Evolutionary conservation across 2,329 filamentous ascomycete genomes (phyloP).

Genomic region (Fusarium torreyae): DNA sequence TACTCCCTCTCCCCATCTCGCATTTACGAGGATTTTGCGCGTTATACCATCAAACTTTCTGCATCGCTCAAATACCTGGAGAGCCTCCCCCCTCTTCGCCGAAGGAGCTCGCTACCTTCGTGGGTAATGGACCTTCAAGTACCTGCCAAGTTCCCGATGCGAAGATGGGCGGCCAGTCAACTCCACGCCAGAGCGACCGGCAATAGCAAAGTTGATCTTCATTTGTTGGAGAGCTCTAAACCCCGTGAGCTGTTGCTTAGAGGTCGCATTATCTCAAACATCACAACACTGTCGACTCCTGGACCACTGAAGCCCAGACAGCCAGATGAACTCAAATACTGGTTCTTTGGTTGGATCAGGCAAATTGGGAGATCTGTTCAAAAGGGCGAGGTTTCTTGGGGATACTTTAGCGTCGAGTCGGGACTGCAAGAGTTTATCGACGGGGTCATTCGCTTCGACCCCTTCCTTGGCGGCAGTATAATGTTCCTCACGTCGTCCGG

Average conservation of each 20-base stretch:
- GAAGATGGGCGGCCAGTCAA: constrained; percentile 30
- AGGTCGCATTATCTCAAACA: constrained; percentile 13
- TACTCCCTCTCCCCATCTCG: constrained; percentile 27
- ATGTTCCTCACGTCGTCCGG: constrained; percentile 27
- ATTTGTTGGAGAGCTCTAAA: constrained; percentile 14
- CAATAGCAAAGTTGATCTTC: constrained; percentile 25
- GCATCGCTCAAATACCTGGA: constrained; percentile 30
- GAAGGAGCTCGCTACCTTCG: constrained; percentile 19
- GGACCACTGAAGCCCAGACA: constrained; percentile 16
- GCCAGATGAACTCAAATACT: constrained; percentile 16
- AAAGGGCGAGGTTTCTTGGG: constrained; percentile 19
- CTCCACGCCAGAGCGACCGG: constrained; percentile 22
- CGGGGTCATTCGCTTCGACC: constrained; percentile 28
- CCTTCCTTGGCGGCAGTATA: constrained; percentile 27
- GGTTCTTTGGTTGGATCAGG: constrained; percentile 28
- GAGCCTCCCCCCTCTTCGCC: constrained; percentile 22
- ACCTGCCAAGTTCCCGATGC: constrained; percentile 32
- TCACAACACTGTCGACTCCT: constrained; percentile 19
- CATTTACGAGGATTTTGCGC: constrained; percentile 30
- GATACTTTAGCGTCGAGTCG: constrained; percentile 9
- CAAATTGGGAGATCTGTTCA: constrained; percentile 21
- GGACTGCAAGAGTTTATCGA: constrained; percentile 31
- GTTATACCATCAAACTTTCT: constrained; percentile 26
- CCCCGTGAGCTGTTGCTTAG: constrained; percentile 15
- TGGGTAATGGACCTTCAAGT: constrained; percentile 38